Evolutionary conservation across 805 yeast species (phyloP).

Genomic region (Candida orba): DNA sequence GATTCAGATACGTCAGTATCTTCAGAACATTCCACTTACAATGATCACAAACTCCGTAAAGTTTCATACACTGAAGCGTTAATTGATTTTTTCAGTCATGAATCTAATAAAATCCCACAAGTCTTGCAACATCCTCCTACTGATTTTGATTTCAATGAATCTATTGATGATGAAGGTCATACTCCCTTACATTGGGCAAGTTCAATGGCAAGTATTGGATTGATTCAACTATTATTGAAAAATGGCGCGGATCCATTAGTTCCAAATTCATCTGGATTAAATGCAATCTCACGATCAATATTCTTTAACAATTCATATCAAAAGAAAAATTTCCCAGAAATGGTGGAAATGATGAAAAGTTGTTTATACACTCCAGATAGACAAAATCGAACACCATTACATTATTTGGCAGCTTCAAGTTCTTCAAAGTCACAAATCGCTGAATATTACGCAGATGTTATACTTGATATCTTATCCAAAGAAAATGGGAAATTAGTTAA

Average conservation of each 20-base stretch:
- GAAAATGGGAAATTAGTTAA: slow-evolving; percentile 40
- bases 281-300: slow-evolving; percentile 60
- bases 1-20: slow-evolving; percentile 36
- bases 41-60: slow-evolving; percentile 20
- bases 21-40: slow-evolving; percentile 26
- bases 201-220: slow-evolving; percentile 61
- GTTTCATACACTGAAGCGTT: slow-evolving; percentile 34
- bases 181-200: slow-evolving; percentile 84
- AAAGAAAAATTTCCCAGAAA: slow-evolving; percentile 47
- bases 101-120: slow-evolving; percentile 25
- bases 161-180: slow-evolving; percentile 76
- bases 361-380: slow-evolving; percentile 68
- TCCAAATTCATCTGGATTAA: slow-evolving; percentile 53
- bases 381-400: slow-evolving; percentile 67
- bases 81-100: slow-evolving; percentile 43
- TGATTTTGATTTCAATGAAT: slow-evolving; percentile 56
- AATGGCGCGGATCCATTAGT: slow-evolving; percentile 56
- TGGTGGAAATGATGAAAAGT: slow-evolving; percentile 53
- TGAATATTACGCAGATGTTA: slow-evolving; percentile 46
- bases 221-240: slow-evolving; percentile 49
- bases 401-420: slow-evolving; percentile 52
- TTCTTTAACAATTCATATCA: slow-evolving; percentile 70
- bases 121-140: slow-evolving; percentile 49
- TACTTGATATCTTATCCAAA: slow-evolving; percentile 36
- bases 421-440: slow-evolving; percentile 43